Conservation (phyloP, 257 asterid genomes). For the Misopates orontium region DNA sequence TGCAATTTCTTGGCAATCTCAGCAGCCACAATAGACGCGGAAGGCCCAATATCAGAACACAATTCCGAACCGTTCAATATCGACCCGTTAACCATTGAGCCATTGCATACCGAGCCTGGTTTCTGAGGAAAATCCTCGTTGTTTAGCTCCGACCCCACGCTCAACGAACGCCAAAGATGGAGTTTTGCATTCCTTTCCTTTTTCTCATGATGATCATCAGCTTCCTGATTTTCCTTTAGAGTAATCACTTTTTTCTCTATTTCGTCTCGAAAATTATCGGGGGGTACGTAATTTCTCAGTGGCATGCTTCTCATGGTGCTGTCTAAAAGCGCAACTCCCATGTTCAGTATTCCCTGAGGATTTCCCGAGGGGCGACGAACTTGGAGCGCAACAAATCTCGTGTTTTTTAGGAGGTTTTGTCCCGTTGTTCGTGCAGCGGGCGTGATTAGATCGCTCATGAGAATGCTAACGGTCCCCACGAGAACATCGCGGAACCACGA, state of each 20-base stretch:
- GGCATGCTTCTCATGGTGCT: constrained; percentile 48
- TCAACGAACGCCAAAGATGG: constrained; percentile 55
- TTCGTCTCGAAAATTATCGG: constrained; percentile 12
- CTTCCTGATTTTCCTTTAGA: constrained; percentile 14
- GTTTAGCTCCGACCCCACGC: constrained; percentile 36
- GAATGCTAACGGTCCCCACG: constrained; percentile 56
- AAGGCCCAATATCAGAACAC: constrained; percentile 84
- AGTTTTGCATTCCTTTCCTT: constrained; percentile 29
- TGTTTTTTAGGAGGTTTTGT: constrained; percentile 13
- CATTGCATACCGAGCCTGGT: constrained; percentile 39
- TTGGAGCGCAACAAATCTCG: constrained; percentile 61
- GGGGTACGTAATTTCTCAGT: constrained; percentile 8
- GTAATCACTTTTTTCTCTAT: constrained; percentile 13
- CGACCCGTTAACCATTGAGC: constrained; percentile 39
- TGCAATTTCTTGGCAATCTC: constrained; percentile 49
- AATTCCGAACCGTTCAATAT: constrained; percentile 55
- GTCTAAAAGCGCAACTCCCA: constrained; percentile 63
- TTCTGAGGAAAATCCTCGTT: constrained; percentile 40
- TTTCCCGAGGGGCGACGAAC: constrained; percentile 63
- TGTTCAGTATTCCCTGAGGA: constrained; percentile 83
- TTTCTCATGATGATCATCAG: background rate
- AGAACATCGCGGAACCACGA: constrained; percentile 69
- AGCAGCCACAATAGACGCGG: constrained; percentile 87
- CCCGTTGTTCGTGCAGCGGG: constrained; percentile 11
- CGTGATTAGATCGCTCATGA: constrained; percentile 46